phyloP scores from a whole-genome alignment of 495 filamentous ascomycete genomes.

The Hypoxylon perforatum region DNA sequence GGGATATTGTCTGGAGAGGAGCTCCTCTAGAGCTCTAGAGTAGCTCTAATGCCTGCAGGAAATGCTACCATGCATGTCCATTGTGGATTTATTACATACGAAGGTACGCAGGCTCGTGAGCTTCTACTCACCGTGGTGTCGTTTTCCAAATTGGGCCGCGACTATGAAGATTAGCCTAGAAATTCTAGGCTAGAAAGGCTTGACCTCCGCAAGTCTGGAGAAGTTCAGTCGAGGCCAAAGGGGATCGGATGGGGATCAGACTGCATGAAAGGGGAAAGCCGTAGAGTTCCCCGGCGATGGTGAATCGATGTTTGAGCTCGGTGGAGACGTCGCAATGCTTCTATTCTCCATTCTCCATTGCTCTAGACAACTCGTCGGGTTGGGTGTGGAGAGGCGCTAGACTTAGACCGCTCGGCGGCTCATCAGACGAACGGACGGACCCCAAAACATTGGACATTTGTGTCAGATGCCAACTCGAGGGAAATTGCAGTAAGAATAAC shows the following conservation, averaged over 20 bases:
- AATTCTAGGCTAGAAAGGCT: slow-evolving; percentile 11
- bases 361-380: slow-evolving; percentile 17
- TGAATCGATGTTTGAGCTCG: slow-evolving; percentile 39
- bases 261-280: slow-evolving; percentile 39
- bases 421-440: slow-evolving; percentile 32
- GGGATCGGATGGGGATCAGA: slow-evolving; percentile 12
- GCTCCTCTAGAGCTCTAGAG: background rate
- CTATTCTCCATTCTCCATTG: slow-evolving; percentile 10
- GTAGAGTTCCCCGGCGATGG: slow-evolving; percentile 26
- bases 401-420: slow-evolving; percentile 30
- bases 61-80: background rate
- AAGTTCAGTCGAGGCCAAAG: slow-evolving; percentile 20
- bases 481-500: slow-evolving; percentile 17
- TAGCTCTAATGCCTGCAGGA: slow-evolving; percentile 7
- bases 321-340: slow-evolving; percentile 31
- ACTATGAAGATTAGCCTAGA: slow-evolving; percentile 21
- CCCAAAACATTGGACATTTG: slow-evolving; percentile 13
- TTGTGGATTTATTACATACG: slow-evolving; percentile 19
- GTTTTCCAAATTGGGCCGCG: slow-evolving; percentile 15
- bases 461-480: slow-evolving; percentile 11
- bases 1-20: slow-evolving; percentile 7
- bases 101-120: slow-evolving; percentile 7
- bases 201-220: slow-evolving; percentile 36
- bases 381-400: slow-evolving; percentile 14
- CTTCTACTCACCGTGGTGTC: slow-evolving; percentile 19